These are phyloP conservation scores for Coelastrella sp. DNA, from an alignment of 139 green algal species.

Conservation along the genomic window DNA sequence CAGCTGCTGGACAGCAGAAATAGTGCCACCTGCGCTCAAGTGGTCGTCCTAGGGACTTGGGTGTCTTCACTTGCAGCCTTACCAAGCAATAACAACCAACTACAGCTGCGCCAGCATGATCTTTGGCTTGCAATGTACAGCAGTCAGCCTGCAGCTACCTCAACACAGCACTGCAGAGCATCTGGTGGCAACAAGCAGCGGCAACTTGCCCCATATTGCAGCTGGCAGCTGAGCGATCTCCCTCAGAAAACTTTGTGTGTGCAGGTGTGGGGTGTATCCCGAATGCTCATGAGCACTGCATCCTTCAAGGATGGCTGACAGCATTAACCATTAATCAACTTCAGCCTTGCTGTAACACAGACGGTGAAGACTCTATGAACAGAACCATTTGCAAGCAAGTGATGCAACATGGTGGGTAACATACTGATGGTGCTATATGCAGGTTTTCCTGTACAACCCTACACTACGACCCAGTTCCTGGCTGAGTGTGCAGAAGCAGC, in stretches of 20 bases:
- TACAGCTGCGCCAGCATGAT: background rate
- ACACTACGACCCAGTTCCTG: background rate
- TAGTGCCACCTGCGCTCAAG: too few relatives aligned
- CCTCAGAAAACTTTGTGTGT: background rate
- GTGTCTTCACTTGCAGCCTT: too few relatives aligned
- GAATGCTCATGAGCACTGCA: too few relatives aligned
- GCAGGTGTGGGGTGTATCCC: background rate
- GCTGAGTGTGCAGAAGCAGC: background rate
- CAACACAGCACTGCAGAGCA: background rate
- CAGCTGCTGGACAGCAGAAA: too few relatives aligned
- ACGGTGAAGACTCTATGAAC: too few relatives aligned
- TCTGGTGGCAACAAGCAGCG: background rate
- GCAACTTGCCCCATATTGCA: background rate
- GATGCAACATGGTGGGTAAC: too few relatives aligned
- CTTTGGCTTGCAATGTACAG: constrained; percentile 20
- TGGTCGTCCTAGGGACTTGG: too few relatives aligned
- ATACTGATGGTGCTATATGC: background rate
- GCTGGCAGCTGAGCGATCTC: background rate
- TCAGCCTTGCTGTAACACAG: too few relatives aligned
- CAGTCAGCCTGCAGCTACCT: background rate
- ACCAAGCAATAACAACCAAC: background rate
- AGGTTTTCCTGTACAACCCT: background rate
- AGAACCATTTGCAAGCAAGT: too few relatives aligned
- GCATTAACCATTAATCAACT: too few relatives aligned
- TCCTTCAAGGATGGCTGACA: too few relatives aligned